Base-by-base conservation (phyloP, 805 yeast species). In the Metschnikowia lachancei region DNA sequence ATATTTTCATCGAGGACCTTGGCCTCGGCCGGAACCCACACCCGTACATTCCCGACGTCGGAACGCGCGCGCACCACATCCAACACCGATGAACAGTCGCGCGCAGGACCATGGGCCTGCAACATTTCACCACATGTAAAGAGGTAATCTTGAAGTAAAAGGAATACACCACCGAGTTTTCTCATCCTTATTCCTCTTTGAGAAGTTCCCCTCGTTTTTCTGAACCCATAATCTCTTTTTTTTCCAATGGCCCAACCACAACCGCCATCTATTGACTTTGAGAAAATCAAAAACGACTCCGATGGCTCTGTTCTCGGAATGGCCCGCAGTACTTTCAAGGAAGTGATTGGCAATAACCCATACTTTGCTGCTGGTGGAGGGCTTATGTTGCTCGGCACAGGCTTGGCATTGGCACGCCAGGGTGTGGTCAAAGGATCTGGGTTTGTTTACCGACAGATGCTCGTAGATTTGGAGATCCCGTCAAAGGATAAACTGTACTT, bases 311-410 rank as follows among this genome's bases (percentile, higher is more conserved):
- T 64, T 18, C 28, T 53, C 32, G 72, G 72, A 9, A 61, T 67
- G 63, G 60, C 67, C 10, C 47, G 54, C 29, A 62, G 56, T 47
- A 66, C 82, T 4, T 66, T 81, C 57, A 66, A 76, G 35, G 81
- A 80, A 45, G 77, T 81, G 2, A 71, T 86, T 48, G 75, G 75
- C 18, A 76, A 79, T 31, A 92, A 92, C 62, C 98, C 97, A n/a
- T 90, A 89, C 64, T 92, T 94, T 70, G 94, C 97, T 1, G 99
- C 98, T 0, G 99, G 99, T 59, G 97, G 97, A 57, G 99, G 99
- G 0, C 72, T 94, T 34, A 94, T 94, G 99, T 72, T 91, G 3
- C 70, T 94, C 2, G 99, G 99, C n/a, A 90, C 96, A 0, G 85
- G 83, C 1, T 66, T 94, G 29, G 95, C 97, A 0, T 56, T 89